Percentiles rank a stretch among this genome's conserved stretches.
Evolutionary conservation across 164 flowering plant genomes (phyloP).

Genomic region (Pachysandra terminalis): DNA sequence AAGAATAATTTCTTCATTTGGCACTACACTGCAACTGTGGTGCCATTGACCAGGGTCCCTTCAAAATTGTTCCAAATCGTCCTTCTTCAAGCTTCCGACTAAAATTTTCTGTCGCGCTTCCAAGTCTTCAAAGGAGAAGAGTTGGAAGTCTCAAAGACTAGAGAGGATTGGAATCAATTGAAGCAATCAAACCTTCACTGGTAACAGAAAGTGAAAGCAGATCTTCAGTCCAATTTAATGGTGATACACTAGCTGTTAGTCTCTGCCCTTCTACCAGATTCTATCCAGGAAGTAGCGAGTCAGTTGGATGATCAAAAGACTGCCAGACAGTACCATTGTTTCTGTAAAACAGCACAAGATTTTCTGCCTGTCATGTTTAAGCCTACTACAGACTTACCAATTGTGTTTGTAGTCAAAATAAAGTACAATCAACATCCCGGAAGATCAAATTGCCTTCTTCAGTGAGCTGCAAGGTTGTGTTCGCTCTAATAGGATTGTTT

Average conservation of each 20-base stretch:
- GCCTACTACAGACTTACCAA: conserved; percentile 14
- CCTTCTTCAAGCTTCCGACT: conserved; percentile 20
- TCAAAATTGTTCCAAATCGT: conserved; percentile 26
- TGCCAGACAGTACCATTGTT: conserved; percentile 22
- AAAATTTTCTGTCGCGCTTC: conserved; percentile 5
- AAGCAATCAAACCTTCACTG: conserved; percentile 12
- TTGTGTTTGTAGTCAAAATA: conserved; percentile 18
- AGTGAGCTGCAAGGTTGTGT: conserved; percentile 21
- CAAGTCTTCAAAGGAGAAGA: neutral
- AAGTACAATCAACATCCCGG: conserved; percentile 16
- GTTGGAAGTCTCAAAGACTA: no score
- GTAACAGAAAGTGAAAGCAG: conserved; percentile 7
- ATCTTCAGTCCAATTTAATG: conserved; percentile 15
- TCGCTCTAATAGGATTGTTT: conserved; percentile 9
- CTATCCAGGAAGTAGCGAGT: conserved; percentile 24
- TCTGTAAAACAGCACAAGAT: conserved; percentile 14
- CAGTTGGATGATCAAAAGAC: conserved; percentile 32
- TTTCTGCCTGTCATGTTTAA: conserved; percentile 24
- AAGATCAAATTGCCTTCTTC: conserved; percentile 18
- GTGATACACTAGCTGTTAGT: conserved; percentile 17
- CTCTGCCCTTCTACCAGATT: conserved; percentile 10
- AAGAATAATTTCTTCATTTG: conserved; percentile 14
- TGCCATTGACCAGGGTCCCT: conserved; percentile 17
- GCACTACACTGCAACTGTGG: conserved; percentile 17
- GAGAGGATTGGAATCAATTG: conserved; percentile 8